Conservation (phyloP, 1,284 basidiomycete species). For the Malassezia equina region DNA sequence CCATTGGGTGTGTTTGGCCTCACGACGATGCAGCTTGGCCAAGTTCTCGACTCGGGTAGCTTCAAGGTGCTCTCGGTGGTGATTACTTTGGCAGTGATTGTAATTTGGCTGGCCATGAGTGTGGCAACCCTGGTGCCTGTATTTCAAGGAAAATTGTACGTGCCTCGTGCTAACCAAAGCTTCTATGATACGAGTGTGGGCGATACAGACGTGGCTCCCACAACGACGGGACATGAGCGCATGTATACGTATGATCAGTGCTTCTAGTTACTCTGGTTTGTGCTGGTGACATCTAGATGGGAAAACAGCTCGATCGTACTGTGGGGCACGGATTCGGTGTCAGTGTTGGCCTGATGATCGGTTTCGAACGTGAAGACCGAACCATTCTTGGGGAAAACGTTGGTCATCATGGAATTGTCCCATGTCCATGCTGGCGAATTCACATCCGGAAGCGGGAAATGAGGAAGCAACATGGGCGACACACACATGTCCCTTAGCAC, state of each 20-base stretch:
- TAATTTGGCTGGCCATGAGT: conserved; percentile 24
- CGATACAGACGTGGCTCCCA: conserved; percentile 22
- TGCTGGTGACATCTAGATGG: background rate
- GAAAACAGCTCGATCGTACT: background rate
- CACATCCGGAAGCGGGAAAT: background rate
- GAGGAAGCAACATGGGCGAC: background rate
- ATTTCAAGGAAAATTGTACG: conserved; percentile 22
- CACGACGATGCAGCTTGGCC: conserved; percentile 26
- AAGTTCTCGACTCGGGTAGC: conserved; percentile 23
- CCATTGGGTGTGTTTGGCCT: conserved; percentile 32
- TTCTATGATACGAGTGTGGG: conserved; percentile 22
- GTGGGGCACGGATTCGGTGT: background rate
- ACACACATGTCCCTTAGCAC: background rate
- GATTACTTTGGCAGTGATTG: conserved; percentile 22
- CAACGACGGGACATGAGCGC: background rate
- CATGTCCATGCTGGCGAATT: background rate
- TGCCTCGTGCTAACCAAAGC: conserved; percentile 5
- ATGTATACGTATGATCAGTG: background rate
- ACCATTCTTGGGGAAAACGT: background rate
- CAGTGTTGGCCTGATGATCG: background rate
- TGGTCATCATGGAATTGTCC: background rate
- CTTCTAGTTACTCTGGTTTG: background rate
- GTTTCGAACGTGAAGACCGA: background rate
- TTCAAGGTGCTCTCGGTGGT: conserved; percentile 28
- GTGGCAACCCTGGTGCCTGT: conserved; percentile 18